A percentile compares a stretch with the other conserved stretches of the same genome.
Evolutionary conservation across 768 basidiomycete species (phyloP).

Genomic region (Russula foetens): DNA sequence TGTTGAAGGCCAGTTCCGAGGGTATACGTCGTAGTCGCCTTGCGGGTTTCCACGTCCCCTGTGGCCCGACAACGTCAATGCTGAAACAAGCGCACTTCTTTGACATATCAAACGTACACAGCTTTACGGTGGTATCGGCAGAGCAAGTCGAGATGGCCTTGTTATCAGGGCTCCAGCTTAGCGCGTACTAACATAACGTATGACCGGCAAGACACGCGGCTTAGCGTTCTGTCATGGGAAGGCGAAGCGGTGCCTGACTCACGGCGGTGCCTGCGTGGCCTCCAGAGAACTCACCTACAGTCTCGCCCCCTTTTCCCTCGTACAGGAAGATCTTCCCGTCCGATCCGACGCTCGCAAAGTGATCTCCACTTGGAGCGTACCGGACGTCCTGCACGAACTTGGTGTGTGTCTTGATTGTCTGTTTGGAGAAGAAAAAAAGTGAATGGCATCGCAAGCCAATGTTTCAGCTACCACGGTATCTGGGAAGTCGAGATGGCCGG

Average conservation of each 20-base stretch:
- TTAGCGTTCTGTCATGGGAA: not conserved
- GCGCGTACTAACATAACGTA: conserved; percentile 58
- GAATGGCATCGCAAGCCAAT: too few species aligned
- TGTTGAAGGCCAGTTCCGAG: conserved; percentile 65
- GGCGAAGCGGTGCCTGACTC: conserved; percentile 27
- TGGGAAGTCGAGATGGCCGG: not conserved
- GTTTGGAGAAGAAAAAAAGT: not conserved
- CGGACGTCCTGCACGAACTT: conserved; percentile 90
- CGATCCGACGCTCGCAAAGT: conserved; percentile 84
- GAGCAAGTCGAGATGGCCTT: conserved; percentile 72
- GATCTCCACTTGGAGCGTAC: conserved; percentile 71
- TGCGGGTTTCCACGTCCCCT: conserved; percentile 80
- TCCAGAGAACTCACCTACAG: conserved; percentile 57
- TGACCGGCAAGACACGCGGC: not conserved
- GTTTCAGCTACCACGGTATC: not conserved
- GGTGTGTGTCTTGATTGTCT: conserved; percentile 83
- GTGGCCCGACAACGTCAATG: not conserved
- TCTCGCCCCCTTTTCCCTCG: conserved; percentile 84
- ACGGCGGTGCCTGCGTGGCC: conserved; percentile 74
- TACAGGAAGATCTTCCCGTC: conserved; percentile 85
- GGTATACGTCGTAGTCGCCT: conserved; percentile 59
- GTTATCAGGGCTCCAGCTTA: conserved; percentile 75
- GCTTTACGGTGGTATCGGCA: conserved; percentile 78
- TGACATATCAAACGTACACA: conserved; percentile 43
- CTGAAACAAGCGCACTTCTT: not conserved